Base-by-base conservation (phyloP, 2,329 filamentous ascomycete genomes). In the Epicoccum sorghinum region DNA sequence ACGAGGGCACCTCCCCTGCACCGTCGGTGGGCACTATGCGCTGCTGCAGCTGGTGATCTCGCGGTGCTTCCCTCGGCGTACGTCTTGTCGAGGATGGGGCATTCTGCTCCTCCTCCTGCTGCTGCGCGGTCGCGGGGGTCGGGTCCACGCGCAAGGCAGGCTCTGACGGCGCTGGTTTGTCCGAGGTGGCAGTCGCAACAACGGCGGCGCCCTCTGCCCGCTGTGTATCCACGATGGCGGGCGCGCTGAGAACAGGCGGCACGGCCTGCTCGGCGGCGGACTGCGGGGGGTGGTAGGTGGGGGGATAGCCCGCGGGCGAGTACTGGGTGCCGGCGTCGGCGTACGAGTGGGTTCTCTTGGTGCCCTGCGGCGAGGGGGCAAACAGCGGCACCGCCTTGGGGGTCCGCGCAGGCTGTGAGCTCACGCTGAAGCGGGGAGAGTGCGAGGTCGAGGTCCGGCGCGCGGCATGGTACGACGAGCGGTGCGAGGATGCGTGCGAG, bases 281-380 rank as follows among this genome's bases (percentile, higher is more conserved):
- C 44, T 57, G 59, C 37, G 42, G 44, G 3, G 66, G 66, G 18
- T 61, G 67, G 47, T 73, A 75, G 47, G 80, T 79, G 55, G 79
- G 75, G 60, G 80, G 75, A 48, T 69, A 75, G 54, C 75, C 76
- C 52, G 79, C 75, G 39, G 80, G 81, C 38, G 80, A 82, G 68
- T 83, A 85, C 68, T 85, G 82, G 32, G 82, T 84, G 54, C 74
- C 78, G 30, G 76, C 76, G 75, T 84, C 80, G 52, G 77, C 75
- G 71, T 78, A 80, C 49, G 76, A 75, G 70, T 78, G 79, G 56
- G 69, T 64, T 40, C 69, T 69, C 60, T 66, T 70, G 58, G 54
- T 61, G 39, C 55, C 44, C 52, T 67, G 67, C 2, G 69, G 70
- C 35, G 69, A 72, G 3, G 65, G 39, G 13, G 62, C 60, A n/a